Evolutionary conservation across 345 rosid species (phyloP), one percentile per base, ranked within the genome.

Genomic region (Populus euphratica): DNA sequence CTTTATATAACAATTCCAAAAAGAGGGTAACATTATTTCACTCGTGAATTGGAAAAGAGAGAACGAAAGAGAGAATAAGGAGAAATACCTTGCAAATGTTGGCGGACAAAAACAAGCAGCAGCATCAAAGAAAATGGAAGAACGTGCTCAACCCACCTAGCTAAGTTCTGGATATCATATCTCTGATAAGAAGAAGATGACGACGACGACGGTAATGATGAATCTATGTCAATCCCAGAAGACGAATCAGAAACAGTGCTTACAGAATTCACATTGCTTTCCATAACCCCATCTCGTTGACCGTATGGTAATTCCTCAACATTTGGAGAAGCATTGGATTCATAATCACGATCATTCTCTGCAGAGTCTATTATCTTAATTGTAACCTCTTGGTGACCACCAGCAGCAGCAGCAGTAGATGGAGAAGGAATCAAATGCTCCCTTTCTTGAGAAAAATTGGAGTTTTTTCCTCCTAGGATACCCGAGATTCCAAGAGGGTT

Each of bases 51-150:
- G 12, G 6, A 31, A 16, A 50, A 21, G 38, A 23, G 44, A 23
- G 14, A 76, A 56, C 21, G 31, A 63, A 63, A 23, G 43, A 27
- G 29, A 70, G 38, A 62, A 74, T n/a, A 23, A 27, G 56, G 39
- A 67, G 49, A 69, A 74, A 23, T 83, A 87, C 92, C 94, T 86
- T 83, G 91, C 76, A 90, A 84, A 80, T 90, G 94, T 79, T 87
- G 91, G 35, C 92, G 88, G 71, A 90, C 81, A 78, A 87, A 90
- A 10, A 87, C 91, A 43, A 90, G 79, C 69, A 89, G 65, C 52
- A 87, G 77, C 4, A 90, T 81, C 86, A 90, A 77, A 11, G 89
- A 81, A 77, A 90, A 89, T 0, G 92, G 91, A 64, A 89, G 88
- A 72, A 86, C 65, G 52, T 89, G 92, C 79, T 90, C 91, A 69